These are phyloP conservation scores for Globisporangium nagaii DNA, from an alignment of 352 stramenopile genomes.

Conservation along the genomic window DNA sequence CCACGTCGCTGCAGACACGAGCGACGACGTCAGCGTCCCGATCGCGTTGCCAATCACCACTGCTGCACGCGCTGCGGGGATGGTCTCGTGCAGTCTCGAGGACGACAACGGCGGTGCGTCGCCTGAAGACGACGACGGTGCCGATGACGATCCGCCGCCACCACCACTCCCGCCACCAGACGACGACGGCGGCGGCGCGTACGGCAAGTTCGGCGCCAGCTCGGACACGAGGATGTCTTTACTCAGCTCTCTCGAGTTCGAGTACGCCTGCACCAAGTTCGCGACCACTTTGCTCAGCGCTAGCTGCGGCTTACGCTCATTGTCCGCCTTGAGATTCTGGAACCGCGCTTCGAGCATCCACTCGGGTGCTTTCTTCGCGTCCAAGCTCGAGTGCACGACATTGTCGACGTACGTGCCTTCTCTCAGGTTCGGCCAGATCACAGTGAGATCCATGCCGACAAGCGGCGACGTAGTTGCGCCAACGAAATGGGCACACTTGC, in stretches of 20 bases:
- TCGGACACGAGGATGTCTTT: constrained; percentile 72
- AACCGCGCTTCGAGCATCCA: constrained; percentile 60
- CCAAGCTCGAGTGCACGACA: constrained; percentile 73
- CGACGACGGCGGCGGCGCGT: constrained; percentile 5
- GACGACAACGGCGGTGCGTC: constrained; percentile 6
- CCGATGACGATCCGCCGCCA: not conserved
- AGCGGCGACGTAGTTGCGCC: constrained; percentile 39
- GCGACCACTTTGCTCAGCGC: constrained; percentile 56
- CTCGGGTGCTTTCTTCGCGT: constrained; percentile 52
- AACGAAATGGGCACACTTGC: constrained; percentile 20
- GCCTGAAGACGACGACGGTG: constrained; percentile 7
- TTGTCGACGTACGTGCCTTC: constrained; percentile 85
- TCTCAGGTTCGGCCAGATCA: constrained; percentile 61
- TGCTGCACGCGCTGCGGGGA: constrained; percentile 68
- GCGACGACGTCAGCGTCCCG: constrained; percentile 42
- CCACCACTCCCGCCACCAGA: not conserved
- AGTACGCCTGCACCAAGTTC: constrained; percentile 73
- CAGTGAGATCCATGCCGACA: constrained; percentile 45
- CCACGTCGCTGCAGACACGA: constrained; percentile 68
- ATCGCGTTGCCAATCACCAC: constrained; percentile 70
- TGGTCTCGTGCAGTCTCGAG: constrained; percentile 31
- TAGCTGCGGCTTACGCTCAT: constrained; percentile 49
- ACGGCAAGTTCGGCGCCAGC: constrained; percentile 44
- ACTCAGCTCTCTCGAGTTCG: constrained; percentile 58
- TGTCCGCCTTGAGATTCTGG: constrained; percentile 29